Base-by-base conservation (phyloP, 1,139 yeast species). In the Pneumocystis wakefieldiae region DNA sequence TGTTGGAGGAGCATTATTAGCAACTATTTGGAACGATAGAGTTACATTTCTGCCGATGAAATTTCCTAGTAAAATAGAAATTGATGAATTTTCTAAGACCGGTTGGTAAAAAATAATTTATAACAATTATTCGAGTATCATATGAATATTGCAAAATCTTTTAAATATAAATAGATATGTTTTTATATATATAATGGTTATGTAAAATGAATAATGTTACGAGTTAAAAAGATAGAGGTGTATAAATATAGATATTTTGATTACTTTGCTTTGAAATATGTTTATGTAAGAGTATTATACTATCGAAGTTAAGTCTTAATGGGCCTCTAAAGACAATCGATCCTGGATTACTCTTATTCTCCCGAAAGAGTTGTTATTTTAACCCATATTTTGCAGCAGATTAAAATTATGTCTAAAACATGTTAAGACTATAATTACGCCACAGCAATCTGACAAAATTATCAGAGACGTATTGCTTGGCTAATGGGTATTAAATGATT, bases 201-300 rank as follows among this genome's bases (percentile, higher is more conserved):
- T 37, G n/a, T 15, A 48, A 19, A 48, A 24, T 42, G 15, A 42
- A 41, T 17, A 17, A 17, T 41, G 8, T 24, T 24, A 48, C 3
- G 24, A 2, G 12, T 12, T 24, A 12, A 6, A 37, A 8, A 1
- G 10, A 48, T 24, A 8, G 14, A 24, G 15, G 8, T 14, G 28
- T 48, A 24, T 48, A 29, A 10, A 19, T 42, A 19, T 42, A 19
- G 5, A 19, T 42, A 42, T 42, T 42, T 42, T 41, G 19, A 24
- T 41, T 41, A 5, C 3, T 41, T 41, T 48, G 4, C 28, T 15
- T 12, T 10, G 15, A 19, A 24, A 12, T 12, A 4, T 48, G 53
- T 48, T 48, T 48, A 48, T 48, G 55, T 48, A 48, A 48, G 55
- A 48, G 55, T 48, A 48, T 24, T 48, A 48, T 48, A 48, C 55